Conservation (phyloP, 192 early-diverging fungal species). For the Funneliformis mosseae region DNA sequence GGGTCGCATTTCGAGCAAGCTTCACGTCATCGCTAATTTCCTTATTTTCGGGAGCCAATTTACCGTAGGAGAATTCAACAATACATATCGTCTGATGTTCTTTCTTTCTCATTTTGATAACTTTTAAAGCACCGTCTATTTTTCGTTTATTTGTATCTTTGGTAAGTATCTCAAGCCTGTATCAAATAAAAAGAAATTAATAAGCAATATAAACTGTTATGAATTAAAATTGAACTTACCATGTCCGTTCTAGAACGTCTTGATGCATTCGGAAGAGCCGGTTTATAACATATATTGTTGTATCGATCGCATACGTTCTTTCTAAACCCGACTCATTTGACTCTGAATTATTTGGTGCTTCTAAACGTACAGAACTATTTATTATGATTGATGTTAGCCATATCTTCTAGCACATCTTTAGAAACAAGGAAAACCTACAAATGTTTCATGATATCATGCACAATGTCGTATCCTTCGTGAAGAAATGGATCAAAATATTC, state of each 20-base stretch:
- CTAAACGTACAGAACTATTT: conserved; percentile 21
- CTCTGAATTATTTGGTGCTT: conserved; percentile 15
- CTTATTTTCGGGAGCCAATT: neutral
- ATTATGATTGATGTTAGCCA: neutral
- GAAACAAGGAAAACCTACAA: neutral
- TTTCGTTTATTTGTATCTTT: neutral
- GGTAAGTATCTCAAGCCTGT: conserved; percentile 16
- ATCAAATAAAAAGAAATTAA: conserved; percentile 12
- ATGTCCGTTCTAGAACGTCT: conserved; percentile 14
- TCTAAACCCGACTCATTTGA: neutral
- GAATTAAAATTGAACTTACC: conserved; percentile 10
- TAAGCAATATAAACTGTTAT: neutral
- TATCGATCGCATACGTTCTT: conserved; percentile 17
- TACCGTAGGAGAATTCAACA: conserved; percentile 8
- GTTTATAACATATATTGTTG: conserved; percentile 23
- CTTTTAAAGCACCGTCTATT: conserved; percentile 10
- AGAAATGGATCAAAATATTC: conserved; percentile 3
- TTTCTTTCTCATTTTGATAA: conserved; percentile 12
- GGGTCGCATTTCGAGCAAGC: neutral
- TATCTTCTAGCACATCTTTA: neutral
- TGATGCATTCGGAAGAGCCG: conserved; percentile 10
- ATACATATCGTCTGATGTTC: conserved; percentile 13
- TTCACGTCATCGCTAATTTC: neutral
- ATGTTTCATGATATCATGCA: conserved; percentile 17
- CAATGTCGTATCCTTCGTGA: conserved; percentile 16